Percentiles rank a stretch among this genome's conserved stretches.
Conservation (phyloP, 2,329 filamentous ascomycete species). For the Alternaria novae-zelandiae region DNA sequence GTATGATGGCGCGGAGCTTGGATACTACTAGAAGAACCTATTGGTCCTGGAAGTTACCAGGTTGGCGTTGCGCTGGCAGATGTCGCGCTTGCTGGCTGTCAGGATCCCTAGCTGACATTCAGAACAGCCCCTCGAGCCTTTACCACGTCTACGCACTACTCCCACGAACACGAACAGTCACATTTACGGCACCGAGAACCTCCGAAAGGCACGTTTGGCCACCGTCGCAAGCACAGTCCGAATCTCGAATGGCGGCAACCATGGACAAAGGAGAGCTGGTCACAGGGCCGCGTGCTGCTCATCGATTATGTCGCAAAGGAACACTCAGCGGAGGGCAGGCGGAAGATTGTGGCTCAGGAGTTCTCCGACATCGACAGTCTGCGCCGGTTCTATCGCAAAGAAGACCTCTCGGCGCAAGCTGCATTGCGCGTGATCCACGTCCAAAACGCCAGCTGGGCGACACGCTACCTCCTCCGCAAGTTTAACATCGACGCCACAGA, state of each 20-base stretch:
- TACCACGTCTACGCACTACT: conserved; percentile 16
- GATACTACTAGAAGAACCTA: background rate
- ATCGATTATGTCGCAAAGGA: conserved; percentile 57
- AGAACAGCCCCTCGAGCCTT: conserved; percentile 25
- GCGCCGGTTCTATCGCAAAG: conserved; percentile 53
- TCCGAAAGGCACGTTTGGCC: conserved; percentile 29
- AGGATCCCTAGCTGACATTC: conserved; percentile 2
- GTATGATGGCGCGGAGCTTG: background rate
- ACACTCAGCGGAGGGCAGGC: conserved; percentile 46
- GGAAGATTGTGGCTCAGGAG: conserved; percentile 57
- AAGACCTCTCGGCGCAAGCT: conserved; percentile 43
- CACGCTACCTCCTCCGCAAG: conserved; percentile 56
- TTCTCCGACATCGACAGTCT: conserved; percentile 54
- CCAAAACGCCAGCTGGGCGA: conserved; percentile 61
- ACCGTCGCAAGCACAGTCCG: conserved; percentile 43
- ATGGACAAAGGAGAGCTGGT: conserved; percentile 47
- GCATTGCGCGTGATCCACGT: conserved; percentile 55
- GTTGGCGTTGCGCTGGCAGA: background rate
- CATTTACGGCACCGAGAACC: conserved; percentile 16
- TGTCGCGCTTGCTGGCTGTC: background rate
- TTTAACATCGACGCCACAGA: conserved; percentile 59
- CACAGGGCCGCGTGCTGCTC: conserved; percentile 56
- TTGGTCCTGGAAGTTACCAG: background rate
- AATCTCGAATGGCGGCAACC: conserved; percentile 47
- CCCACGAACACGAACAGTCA: conserved; percentile 16